These are phyloP conservation scores for Gracilaria domingensis DNA, from an alignment of 23 red algal genomes.

Conservation along the genomic window DNA sequence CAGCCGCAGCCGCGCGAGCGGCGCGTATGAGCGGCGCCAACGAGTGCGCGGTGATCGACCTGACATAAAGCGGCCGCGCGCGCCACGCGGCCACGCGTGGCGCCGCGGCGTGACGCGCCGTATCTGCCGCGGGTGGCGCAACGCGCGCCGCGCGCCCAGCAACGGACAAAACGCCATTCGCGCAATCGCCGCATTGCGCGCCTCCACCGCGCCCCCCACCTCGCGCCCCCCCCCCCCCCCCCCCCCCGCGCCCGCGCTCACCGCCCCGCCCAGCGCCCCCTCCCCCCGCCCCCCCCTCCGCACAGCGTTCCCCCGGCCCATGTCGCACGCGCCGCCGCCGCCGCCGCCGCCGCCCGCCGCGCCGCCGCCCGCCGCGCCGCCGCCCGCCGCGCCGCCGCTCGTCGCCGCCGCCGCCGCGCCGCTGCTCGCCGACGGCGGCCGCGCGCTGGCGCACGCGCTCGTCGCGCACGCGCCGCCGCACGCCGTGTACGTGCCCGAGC, in stretches of 20 bases:
- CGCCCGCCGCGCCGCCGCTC: neutral
- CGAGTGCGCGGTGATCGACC: constrained; percentile 8
- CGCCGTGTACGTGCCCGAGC: neutral
- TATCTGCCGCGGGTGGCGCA: neutral
- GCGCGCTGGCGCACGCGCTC: too few species aligned
- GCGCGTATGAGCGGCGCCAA: too few species aligned
- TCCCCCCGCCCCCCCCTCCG: neutral
- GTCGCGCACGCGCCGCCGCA: too few species aligned
- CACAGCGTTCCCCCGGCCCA: neutral
- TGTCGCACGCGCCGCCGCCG: constrained; percentile 12
- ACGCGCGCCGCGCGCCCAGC: neutral
- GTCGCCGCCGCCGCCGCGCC: neutral
- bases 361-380: neutral
- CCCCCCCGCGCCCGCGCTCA: neutral
- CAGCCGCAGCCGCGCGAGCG: too few species aligned
- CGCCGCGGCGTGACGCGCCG: neutral
- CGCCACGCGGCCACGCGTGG: neutral
- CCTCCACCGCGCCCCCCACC: neutral
- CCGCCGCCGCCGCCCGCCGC: constrained; percentile 8
- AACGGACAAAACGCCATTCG: constrained; percentile 8
- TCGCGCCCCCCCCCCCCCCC: neutral
- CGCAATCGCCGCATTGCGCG: neutral
- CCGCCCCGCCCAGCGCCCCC: neutral
- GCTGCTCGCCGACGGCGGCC: neutral
- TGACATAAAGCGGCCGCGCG: neutral